A percentile compares a stretch with the other conserved stretches of the same genome.
Conservation (phyloP, 2,329 filamentous ascomycete genomes). For the Gyromitra esculenta region DNA sequence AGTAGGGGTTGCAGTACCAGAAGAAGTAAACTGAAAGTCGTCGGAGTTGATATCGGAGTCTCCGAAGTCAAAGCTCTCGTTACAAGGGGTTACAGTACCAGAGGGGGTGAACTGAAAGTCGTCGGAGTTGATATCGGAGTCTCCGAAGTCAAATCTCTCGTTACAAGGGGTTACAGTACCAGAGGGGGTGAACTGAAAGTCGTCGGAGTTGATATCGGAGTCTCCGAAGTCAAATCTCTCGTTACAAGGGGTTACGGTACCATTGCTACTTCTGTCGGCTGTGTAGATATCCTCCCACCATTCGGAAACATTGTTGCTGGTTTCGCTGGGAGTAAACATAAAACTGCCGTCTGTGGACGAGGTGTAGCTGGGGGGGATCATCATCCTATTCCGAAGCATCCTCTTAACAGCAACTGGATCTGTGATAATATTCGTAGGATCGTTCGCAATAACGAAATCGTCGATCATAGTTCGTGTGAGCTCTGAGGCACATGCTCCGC, state of each 20-base stretch:
- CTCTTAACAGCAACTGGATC: constrained; percentile 26
- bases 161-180: neutral
- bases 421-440: constrained; percentile 47
- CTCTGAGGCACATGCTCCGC: constrained; percentile 45
- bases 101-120: no score
- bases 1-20: neutral
- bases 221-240: constrained; percentile 5
- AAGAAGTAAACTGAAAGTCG: constrained; percentile 3
- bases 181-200: constrained; percentile 5
- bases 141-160: no score
- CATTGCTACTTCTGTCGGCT: constrained; percentile 8
- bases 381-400: constrained; percentile 19
- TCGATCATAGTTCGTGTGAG: constrained; percentile 40
- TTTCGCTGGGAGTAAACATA: constrained; percentile 18
- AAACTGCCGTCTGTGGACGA: constrained; percentile 25
- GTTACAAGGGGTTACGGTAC: constrained; percentile 5
- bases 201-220: constrained; percentile 2
- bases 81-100: no score
- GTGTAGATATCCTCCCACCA: constrained; percentile 1
- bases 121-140: no score
- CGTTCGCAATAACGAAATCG: constrained; percentile 38
- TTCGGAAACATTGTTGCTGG: constrained; percentile 3
- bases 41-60: no score
- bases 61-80: no score
- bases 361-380: constrained; percentile 32